Evolutionary conservation across 73 alveolate species (phyloP), one percentile per base, ranked within the genome.

Genomic region (Paramecium caudatum): DNA sequence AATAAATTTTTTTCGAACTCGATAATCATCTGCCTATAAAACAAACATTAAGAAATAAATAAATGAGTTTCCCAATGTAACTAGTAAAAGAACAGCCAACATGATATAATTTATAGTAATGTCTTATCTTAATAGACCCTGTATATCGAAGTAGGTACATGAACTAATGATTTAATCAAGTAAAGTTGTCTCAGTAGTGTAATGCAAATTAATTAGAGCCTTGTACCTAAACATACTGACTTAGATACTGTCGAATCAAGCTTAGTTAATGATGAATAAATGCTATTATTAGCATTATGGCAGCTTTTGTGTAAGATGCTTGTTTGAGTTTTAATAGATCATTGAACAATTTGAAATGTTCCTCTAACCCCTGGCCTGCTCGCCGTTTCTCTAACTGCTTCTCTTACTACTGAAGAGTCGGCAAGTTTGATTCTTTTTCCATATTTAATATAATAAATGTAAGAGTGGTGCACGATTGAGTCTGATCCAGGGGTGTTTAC

Each of bases 401-500:
- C 37, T 68, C 84, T 37, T 68, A 12, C 34, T 68, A 32, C 15
- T 68, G 5, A 12, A 68, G 84, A 68, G 84, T 68, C 8, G 84
- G 84, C 30, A 55, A 27, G 13, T 27, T 43, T 55, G 23, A 23
- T 55, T 55, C 80, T 23, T 55, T 55, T 27, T 55, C 80, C 80
- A 55, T 55, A 16, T 23, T 27, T 55, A 55, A 27, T 27, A 55
- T 55, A 9, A 55, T 55, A 25, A n/a, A 65, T 65, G 83, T 36
- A 65, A 5, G 95, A 94, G 92, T 97, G 99, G 99, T 97, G 99
- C 82, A 91, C 97, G 47, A 97, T 97, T 50, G 99, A 97, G 80
- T 93, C 98, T 33, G 99, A 97, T 88, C 99, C 99, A 61, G 98
- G 99, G 17, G 99, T 97, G 32, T 97, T 97, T 90, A 95, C 98